These are phyloP conservation scores for Withania somnifera DNA, from an alignment of 305 asterid species.

Conservation along the genomic window DNA sequence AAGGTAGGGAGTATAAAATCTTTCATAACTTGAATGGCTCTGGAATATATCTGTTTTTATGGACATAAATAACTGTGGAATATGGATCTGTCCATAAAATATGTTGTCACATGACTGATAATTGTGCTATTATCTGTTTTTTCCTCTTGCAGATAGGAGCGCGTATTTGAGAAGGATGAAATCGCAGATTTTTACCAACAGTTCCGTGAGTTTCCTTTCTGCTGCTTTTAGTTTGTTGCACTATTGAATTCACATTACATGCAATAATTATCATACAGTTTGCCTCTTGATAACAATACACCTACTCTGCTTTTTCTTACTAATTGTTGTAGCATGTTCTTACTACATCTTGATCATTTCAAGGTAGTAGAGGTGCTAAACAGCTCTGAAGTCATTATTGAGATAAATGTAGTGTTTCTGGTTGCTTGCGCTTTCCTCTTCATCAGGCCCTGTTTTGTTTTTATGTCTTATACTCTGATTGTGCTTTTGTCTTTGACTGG, in stretches of 20 bases:
- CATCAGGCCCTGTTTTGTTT: not conserved
- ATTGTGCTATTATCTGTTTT: constrained; percentile 7
- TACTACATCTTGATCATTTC: not conserved
- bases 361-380: not conserved
- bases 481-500: not conserved
- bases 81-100: not conserved
- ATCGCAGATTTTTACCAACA: constrained; percentile 69
- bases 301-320: not conserved
- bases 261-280: not conserved
- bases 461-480: not conserved
- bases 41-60: not conserved
- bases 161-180: constrained; percentile 50
- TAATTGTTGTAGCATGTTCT: not conserved
- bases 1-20: constrained; percentile 33
- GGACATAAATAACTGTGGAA: not conserved
- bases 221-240: not conserved
- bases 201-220: constrained; percentile 55
- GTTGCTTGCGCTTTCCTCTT: not conserved
- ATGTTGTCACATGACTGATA: not conserved
- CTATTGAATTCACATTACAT: not conserved
- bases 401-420: not conserved
- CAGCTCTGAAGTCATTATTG: not conserved
- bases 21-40: not conserved
- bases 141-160: constrained; percentile 43
- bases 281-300: not conserved